A percentile compares a stretch with the other conserved stretches of the same genome.
Evolutionary conservation across 176 grass and related monocot genomes (phyloP).

Genomic region (Zoysia pacifica): DNA sequence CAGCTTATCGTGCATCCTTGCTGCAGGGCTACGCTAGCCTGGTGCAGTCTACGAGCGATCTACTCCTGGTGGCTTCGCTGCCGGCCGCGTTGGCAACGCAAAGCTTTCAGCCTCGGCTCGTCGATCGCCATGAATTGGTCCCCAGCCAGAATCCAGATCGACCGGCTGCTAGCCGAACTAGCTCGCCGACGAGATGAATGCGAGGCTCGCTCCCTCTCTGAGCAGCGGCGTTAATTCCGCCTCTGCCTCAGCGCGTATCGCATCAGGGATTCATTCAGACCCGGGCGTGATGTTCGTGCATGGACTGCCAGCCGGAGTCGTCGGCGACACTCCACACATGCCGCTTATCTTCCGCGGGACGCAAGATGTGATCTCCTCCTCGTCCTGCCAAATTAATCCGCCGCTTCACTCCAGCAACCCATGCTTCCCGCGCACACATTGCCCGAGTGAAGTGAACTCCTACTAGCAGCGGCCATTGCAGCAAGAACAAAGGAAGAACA

Average conservation of each 20-base stretch:
- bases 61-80: background rate
- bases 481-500: background rate
- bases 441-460: background rate
- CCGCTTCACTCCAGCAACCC: background rate
- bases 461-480: background rate
- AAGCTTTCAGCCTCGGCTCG: background rate
- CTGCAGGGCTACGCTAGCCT: conserved; percentile 17
- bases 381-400: background rate
- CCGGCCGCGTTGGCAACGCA: background rate
- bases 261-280: background rate
- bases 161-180: background rate
- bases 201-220: background rate
- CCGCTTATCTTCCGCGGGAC: conserved; percentile 43
- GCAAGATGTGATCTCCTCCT: conserved; percentile 12
- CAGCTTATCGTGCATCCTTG: background rate
- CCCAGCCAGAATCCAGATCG: background rate
- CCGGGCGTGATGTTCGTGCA: conserved; percentile 16
- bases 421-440: background rate
- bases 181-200: background rate
- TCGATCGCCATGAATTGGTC: conserved; percentile 3
- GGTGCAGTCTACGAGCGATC: background rate
- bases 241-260: background rate
- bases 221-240: background rate
- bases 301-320: conserved; percentile 24
- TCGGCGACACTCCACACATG: conserved; percentile 43